These are phyloP conservation scores for Priceomyces fermenticarens DNA, from an alignment of 805 yeast species.

Conservation along the genomic window DNA sequence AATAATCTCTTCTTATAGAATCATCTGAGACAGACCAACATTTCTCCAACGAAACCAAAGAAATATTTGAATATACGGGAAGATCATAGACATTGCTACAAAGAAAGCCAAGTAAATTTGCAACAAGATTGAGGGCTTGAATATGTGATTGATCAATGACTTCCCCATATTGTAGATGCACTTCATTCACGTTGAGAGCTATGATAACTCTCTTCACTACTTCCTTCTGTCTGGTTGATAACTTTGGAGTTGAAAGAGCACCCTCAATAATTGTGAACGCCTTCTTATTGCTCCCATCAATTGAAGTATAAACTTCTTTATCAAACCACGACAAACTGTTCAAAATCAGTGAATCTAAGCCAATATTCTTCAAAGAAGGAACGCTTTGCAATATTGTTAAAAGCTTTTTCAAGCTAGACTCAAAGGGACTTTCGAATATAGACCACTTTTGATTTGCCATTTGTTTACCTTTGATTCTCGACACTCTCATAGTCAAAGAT, in stretches of 20 bases:
- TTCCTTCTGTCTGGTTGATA: constrained; percentile 9
- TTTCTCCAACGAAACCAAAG: constrained; percentile 18
- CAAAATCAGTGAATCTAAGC: constrained; percentile 13
- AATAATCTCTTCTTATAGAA: constrained; percentile 17
- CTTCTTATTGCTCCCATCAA: not conserved
- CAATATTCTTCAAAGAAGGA: constrained; percentile 7
- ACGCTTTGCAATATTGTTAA: constrained; percentile 5
- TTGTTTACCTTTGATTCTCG: constrained; percentile 4
- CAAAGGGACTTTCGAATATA: not conserved
- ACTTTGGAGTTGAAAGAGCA: constrained; percentile 14
- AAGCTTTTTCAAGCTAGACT: constrained; percentile 2
- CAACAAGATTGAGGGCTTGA: constrained; percentile 17
- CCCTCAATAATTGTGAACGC: constrained; percentile 19
- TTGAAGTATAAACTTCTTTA: not conserved
- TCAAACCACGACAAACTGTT: constrained; percentile 4
- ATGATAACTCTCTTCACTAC: constrained; percentile 12
- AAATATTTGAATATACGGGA: constrained; percentile 6
- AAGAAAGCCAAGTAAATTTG: constrained; percentile 15
- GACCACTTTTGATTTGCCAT: constrained; percentile 2
- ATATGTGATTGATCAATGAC: constrained; percentile 23
- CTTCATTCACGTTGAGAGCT: constrained; percentile 9
- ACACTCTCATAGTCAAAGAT: constrained; percentile 8
- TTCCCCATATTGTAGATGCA: constrained; percentile 26
- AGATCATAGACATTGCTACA: constrained; percentile 2
- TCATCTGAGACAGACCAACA: constrained; percentile 33